Base-by-base conservation (phyloP, 139 green algal species). In the Chlorella sp. region DNA sequence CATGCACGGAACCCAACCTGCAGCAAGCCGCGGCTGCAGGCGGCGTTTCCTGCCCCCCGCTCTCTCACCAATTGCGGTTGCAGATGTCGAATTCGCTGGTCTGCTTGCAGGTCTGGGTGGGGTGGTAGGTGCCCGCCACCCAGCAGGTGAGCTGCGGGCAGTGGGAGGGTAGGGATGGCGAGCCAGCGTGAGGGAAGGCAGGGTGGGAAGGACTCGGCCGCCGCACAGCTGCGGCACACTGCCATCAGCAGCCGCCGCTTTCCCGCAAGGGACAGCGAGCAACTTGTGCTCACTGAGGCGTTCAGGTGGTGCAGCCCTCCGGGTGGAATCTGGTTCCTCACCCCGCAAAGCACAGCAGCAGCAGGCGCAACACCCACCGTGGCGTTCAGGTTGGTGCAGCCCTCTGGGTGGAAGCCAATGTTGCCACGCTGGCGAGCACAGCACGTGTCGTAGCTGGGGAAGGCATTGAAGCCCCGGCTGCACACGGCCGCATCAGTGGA, bases 51-150 rank as follows among this genome's bases (percentile, higher is more conserved):
- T 26, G n/a, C 65, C 65, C n/a, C 22, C 65, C 22, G n/a, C 32
- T 16, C 14, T 38, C 70, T 76, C 70, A 76, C 70, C 85, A 88
- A 56, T 86, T 84, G 58, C 62, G 44, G 41, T 38, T 56, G 54
- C 85, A 89, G 5, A 44, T 26, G 17, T 40, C 67, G 13, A 85
- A 28, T 40, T 89, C 83, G 38, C 36, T 48, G 17, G 51, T 86
- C 8, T n/a, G 30, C 48, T 73, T 19, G 82, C 82, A 86, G 2
- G 73, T 65, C 44, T 78, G 48, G 24, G 32, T 46, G 51, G 82
- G 82, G 44, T 82, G 38, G 69, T 79, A 86, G 1, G 36, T 34
- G 22, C 70, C 67, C 54, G 38, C 41, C 44, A 83, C 44, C 67
- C 69, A 89, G 70, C 85, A 89, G 14, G 67, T 34, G 14, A 76